These are phyloP conservation scores for Hypoxylon fuscum DNA, from an alignment of 495 filamentous ascomycete genomes.

Conservation along the genomic window DNA sequence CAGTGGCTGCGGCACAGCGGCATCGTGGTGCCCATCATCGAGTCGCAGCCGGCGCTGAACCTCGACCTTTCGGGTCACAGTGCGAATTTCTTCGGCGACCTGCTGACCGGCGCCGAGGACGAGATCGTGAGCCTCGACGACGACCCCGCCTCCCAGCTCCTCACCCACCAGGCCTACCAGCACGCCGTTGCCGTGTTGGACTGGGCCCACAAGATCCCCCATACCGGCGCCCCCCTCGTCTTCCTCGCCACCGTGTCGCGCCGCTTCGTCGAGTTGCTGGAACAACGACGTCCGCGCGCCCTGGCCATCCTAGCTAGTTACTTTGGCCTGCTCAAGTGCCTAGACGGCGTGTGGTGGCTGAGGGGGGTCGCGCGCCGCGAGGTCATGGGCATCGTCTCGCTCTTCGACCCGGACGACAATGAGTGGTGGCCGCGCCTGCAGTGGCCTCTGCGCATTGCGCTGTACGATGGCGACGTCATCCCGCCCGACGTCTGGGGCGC, in stretches of 20 bases:
- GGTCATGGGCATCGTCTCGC: conserved; percentile 60
- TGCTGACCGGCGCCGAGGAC: conserved; percentile 60
- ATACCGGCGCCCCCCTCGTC: conserved; percentile 60
- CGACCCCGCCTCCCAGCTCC: conserved; percentile 16
- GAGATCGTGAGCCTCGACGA: conserved; percentile 50
- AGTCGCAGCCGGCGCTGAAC: conserved; percentile 61
- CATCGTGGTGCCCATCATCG: conserved; percentile 62
- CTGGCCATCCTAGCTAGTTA: conserved; percentile 65
- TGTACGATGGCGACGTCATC: conserved; percentile 55
- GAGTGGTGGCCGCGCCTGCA: conserved; percentile 66
- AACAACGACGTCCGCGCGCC: conserved; percentile 59
- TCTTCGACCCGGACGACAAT: conserved; percentile 58
- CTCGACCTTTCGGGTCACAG: conserved; percentile 54
- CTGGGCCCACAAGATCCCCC: conserved; percentile 65
- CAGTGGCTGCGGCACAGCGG: conserved; percentile 61
- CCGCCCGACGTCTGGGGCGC: conserved; percentile 62
- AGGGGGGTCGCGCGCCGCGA: conserved; percentile 64
- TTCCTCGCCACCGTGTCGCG: conserved; percentile 68
- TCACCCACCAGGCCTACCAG: conserved; percentile 61
- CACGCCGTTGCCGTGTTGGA: conserved; percentile 65
- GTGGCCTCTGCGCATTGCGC: conserved; percentile 62
- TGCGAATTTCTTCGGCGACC: conserved; percentile 60
- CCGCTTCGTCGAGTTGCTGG: conserved; percentile 63
- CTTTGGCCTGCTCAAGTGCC: conserved; percentile 63
- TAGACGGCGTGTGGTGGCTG: conserved; percentile 65